Evolutionary conservation across 352 stramenopile species (phyloP), one percentile per base, ranked within the genome.

Genomic region (Phytophthora syringae): DNA sequence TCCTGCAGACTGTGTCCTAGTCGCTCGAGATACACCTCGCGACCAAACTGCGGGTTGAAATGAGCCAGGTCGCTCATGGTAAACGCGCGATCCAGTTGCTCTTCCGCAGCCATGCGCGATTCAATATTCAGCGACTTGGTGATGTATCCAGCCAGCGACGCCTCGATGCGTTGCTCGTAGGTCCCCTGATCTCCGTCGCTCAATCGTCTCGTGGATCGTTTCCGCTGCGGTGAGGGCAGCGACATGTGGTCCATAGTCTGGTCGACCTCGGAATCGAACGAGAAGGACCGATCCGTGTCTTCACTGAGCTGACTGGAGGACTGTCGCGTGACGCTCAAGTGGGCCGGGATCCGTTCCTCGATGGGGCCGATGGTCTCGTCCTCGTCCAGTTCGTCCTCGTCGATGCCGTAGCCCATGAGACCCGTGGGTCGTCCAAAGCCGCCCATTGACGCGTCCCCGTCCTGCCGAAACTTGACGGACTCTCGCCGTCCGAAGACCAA

Each of bases 151-250:
- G 75, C 70, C 16, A 92, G 59, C 15, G 79, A 88, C 18, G 77
- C 77, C 54, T 89, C 81, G 16, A 92, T 84, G 22, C 83, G 83
- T 56, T 90, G 81, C 53, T 90, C 81, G 59, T 92, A 92, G 16
- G 73, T 78, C 11, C 48, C 40, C 42, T 80, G 74, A 57, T 80
- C 71, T 28, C 76, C 72, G 24, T 84, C 76, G 61, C 76, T 84
- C 59, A 84, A 22, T 22, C 76, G 60, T 56, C 76, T 69, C 20
- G 49, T 67, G 21, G 72, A 77, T 5, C 51, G 61, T 50, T 59
- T 76, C 22, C 66, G 65, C 49, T 67, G 53, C 18, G 70, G 52
- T 15, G 58, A 76, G 2, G 58, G 61, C n/a, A 49, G 25, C 18
- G 75, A 69, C 37, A 76, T 76, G 25, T 60, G 61, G 12, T 80